Percentiles rank a stretch among this genome's conserved stretches.
Conservation (phyloP, 2,329 filamentous ascomycete species). For the Malbranchea cinnamomea region DNA sequence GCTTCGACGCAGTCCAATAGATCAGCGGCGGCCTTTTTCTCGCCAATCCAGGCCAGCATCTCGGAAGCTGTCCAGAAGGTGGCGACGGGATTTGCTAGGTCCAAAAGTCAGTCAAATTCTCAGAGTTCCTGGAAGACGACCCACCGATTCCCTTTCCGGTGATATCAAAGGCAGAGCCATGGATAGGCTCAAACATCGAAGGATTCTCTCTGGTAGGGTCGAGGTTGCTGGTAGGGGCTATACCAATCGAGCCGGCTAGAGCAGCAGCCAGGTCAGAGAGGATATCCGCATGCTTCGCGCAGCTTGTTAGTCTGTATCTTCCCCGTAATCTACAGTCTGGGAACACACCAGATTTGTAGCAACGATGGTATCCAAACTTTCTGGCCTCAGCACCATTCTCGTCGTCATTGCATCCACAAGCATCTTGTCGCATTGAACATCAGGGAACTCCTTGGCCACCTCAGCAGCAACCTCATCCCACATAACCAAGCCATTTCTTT, state of each 20-base stretch:
- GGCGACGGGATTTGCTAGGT: conserved; percentile 43
- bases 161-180: conserved; percentile 50
- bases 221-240: conserved; percentile 54
- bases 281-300: conserved; percentile 42
- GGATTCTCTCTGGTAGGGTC: conserved; percentile 48
- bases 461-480: conserved; percentile 39
- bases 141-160: conserved; percentile 40
- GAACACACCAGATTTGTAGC: conserved; percentile 32
- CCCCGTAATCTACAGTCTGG: too few species aligned
- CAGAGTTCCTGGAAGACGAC: not conserved
- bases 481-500: conserved; percentile 41
- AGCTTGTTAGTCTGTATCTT: too few species aligned
- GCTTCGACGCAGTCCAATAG: conserved; percentile 47
- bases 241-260: conserved; percentile 55
- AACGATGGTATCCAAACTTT: conserved; percentile 38
- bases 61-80: conserved; percentile 57
- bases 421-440: conserved; percentile 40
- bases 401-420: conserved; percentile 43
- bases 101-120: not conserved
- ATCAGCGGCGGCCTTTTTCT: conserved; percentile 40
- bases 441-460: conserved; percentile 34
- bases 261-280: conserved; percentile 57
- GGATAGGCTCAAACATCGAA: conserved; percentile 49
- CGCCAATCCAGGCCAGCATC: conserved; percentile 50
- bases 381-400: conserved; percentile 37